Base-by-base conservation (phyloP, 2,329 filamentous ascomycete species). In the Pseudocercospora vitis region DNA sequence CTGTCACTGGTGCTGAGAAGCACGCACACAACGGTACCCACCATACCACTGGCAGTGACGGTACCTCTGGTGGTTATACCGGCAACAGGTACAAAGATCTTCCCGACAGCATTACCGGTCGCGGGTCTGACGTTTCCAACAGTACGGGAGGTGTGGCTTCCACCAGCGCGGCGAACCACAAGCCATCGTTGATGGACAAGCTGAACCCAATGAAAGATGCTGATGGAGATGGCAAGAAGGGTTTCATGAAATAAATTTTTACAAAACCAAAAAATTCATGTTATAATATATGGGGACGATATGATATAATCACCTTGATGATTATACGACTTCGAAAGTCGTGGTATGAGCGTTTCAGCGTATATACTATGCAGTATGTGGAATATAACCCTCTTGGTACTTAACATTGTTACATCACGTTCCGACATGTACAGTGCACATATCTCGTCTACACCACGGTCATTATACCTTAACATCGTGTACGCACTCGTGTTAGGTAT, bases 131-230 rank as follows among this genome's bases (percentile, higher is more conserved):
- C n/a, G 29, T 21, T 4, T 23, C 37, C 4, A 18, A 14, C 24
- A 18, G 42, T 14, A 45, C 23, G 14, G 42, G 24, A 2, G 24
- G 42, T 21, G 42, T 45, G 14, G 24, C 42, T 28, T 12, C 26
- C 18, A 45, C 42, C 12, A 24, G 42, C 42, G 24, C 16, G 42
- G 29, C 28, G 42, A 14, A 45, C 14, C 66, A 68, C 44, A 81
- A 81, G 70, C 73, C 79, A 1, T 70, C 71, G 12, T 57, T 84
- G 55, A 65, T 79, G 68, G 74, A 82, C 52, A 78, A 76, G 64
- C 55, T 83, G 31, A 83, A 84, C 69, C 80, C 81, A 1, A 75
- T 69, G 68, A 73, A 71, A 33, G 80, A 83, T 62, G 57, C 79
- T 23, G 73, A 81, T 58, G 71, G 76, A 32, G 80, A 84, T 67